These are phyloP conservation scores for Naganishia albida DNA, from an alignment of 1,284 basidiomycete genomes.

Conservation along the genomic window DNA sequence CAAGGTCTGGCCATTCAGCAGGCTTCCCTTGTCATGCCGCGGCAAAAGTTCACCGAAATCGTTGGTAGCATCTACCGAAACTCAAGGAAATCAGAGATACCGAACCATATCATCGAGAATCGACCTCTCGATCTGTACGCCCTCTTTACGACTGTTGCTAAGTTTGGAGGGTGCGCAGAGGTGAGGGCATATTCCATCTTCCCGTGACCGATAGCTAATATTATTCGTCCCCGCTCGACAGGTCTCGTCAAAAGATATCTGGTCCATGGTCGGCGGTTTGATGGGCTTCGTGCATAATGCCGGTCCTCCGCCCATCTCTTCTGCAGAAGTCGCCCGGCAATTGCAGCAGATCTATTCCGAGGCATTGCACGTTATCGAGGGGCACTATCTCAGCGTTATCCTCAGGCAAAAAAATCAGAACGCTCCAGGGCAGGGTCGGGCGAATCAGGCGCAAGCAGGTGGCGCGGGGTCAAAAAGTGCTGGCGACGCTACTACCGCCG, in stretches of 20 bases:
- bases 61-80: slow-evolving; percentile 24
- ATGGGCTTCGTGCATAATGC: slow-evolving; percentile 40
- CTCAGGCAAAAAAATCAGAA: slow-evolving; percentile 27
- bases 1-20: slow-evolving; percentile 18
- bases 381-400: slow-evolving; percentile 18
- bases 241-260: slow-evolving; percentile 33
- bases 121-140: slow-evolving; percentile 39
- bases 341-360: slow-evolving; percentile 38
- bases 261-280: slow-evolving; percentile 41
- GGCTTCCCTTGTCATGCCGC: slow-evolving; percentile 18
- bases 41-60: slow-evolving; percentile 23
- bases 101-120: slow-evolving; percentile 25
- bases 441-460: slow-evolving; percentile 4
- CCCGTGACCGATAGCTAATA: background rate
- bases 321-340: slow-evolving; percentile 39
- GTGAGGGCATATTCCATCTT: slow-evolving; percentile 33
- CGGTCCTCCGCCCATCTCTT: slow-evolving; percentile 39
- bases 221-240: background rate
- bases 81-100: slow-evolving; percentile 11
- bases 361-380: slow-evolving; percentile 13
- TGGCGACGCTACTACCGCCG: background rate
- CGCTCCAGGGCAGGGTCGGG: background rate
- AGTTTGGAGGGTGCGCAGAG: slow-evolving; percentile 43
- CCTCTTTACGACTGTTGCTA: slow-evolving; percentile 43
- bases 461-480: background rate